A percentile compares a stretch with the other conserved stretches of the same genome.
Conservation (phyloP, 345 rosid genomes). For the Microthlaspi erraticum region DNA sequence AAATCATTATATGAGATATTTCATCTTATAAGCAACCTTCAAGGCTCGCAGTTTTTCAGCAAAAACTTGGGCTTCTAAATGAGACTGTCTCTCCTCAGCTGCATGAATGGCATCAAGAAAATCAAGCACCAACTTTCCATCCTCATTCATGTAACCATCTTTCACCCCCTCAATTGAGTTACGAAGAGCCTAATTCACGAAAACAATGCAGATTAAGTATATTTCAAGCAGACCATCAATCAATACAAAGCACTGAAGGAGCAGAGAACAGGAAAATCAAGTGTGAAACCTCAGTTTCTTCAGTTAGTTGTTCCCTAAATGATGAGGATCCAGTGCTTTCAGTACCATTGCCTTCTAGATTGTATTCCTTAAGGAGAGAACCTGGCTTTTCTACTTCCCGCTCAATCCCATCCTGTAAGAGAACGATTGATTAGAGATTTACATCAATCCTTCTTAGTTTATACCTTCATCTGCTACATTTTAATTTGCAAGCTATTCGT, state of each 20-base stretch:
- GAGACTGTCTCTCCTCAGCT: slow-evolving; percentile 92
- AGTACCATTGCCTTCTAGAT: slow-evolving; percentile 56
- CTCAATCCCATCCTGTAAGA: slow-evolving; percentile 49
- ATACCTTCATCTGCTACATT: neutral
- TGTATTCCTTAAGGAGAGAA: slow-evolving; percentile 80
- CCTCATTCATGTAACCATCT: slow-evolving; percentile 59
- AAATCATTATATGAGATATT: slow-evolving; percentile 25
- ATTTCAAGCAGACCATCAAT: slow-evolving; percentile 10
- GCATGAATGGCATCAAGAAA: slow-evolving; percentile 90
- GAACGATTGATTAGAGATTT: slow-evolving; percentile 6
- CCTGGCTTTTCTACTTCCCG: slow-evolving; percentile 44
- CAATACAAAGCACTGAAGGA: slow-evolving; percentile 24
- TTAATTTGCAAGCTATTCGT: neutral
- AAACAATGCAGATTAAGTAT: slow-evolving; percentile 36
- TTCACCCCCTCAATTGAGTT: slow-evolving; percentile 59
- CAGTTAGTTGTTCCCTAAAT: slow-evolving; percentile 36
- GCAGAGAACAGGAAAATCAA: slow-evolving; percentile 10
- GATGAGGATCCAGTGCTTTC: slow-evolving; percentile 43
- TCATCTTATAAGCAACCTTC: slow-evolving; percentile 56
- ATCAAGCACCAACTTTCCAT: slow-evolving; percentile 78
- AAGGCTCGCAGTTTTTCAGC: slow-evolving; percentile 69
- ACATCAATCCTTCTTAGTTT: slow-evolving; percentile 15
- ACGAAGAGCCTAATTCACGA: slow-evolving; percentile 54
- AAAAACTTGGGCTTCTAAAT: slow-evolving; percentile 80
- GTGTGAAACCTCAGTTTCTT: slow-evolving; percentile 54